A percentile compares a stretch with the other conserved stretches of the same genome.
phyloP scores from a whole-genome alignment of 148 eudicot species.

The Cornus suecica region DNA sequence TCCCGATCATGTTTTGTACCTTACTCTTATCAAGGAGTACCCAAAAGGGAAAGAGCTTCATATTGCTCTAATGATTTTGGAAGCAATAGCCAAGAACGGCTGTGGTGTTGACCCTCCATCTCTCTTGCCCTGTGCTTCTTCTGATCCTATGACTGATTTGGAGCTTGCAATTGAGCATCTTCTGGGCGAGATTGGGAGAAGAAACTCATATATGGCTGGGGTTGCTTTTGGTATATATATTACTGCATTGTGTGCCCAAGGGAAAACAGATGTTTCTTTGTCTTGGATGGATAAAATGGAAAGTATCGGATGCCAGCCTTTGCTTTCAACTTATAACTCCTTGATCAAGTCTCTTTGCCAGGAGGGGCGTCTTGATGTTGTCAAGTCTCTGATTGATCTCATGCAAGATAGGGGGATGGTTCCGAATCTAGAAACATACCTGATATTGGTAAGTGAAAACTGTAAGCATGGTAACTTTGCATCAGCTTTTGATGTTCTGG shows the following conservation, averaged over 20 bases:
- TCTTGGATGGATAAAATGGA: constrained; percentile 30
- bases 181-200: constrained; percentile 29
- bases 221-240: constrained; percentile 36
- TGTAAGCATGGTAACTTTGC: constrained; percentile 30
- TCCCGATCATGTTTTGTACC: constrained; percentile 40
- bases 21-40: constrained; percentile 32
- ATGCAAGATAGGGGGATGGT: constrained; percentile 36
- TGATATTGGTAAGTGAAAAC: constrained; percentile 32
- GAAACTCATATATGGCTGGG: constrained; percentile 23
- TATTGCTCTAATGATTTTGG: constrained; percentile 33
- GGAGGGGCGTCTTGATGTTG: constrained; percentile 30
- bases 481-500: constrained; percentile 28
- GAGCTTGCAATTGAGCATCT: constrained; percentile 28
- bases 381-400: constrained; percentile 22
- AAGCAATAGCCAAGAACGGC: constrained; percentile 31
- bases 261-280: constrained; percentile 29
- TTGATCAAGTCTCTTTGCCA: constrained; percentile 37
- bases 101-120: constrained; percentile 28
- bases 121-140: not conserved
- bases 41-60: constrained; percentile 30
- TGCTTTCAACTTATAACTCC: constrained; percentile 43
- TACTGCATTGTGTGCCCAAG: constrained; percentile 25
- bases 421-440: constrained; percentile 34
- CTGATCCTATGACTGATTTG: constrained; percentile 7
- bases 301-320: constrained; percentile 26